Evolutionary conservation across 2,329 filamentous ascomycete genomes (phyloP).

Genomic region (Chaetomiaceae sp.): DNA sequence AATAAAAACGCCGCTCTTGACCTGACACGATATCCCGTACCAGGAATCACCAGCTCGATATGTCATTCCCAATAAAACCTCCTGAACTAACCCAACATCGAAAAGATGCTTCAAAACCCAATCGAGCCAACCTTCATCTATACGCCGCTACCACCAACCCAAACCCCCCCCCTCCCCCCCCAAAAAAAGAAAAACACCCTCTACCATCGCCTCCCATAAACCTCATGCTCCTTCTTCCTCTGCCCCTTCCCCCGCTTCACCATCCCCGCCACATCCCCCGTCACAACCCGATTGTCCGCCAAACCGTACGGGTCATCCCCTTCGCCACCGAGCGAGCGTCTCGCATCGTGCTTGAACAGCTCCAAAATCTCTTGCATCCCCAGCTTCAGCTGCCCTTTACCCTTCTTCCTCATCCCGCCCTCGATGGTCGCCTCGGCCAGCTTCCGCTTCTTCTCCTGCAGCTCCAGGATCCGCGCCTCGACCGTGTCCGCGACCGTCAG

Average conservation of each 20-base stretch:
- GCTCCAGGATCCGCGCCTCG: constrained; percentile 88
- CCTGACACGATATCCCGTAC: too few species aligned
- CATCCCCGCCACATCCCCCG: constrained; percentile 16
- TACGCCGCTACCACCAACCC: neutral
- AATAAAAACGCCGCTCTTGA: too few species aligned
- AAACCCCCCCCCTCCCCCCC: neutral
- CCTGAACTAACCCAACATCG: too few species aligned
- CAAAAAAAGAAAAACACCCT: too few species aligned
- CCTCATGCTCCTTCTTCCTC: constrained; percentile 25
- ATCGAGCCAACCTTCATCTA: neutral
- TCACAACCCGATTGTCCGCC: constrained; percentile 13
- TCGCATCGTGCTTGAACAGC: constrained; percentile 67
- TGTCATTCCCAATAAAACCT: too few species aligned
- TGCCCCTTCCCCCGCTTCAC: neutral
- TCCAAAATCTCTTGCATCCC: constrained; percentile 90
- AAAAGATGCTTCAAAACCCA: too few species aligned
- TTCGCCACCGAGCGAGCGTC: neutral
- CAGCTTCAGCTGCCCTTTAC: constrained; percentile 63
- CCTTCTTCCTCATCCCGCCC: constrained; percentile 65
- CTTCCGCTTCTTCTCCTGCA: constrained; percentile 90
- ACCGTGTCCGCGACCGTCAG: constrained; percentile 83
- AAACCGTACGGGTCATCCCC: neutral
- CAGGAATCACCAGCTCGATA: too few species aligned
- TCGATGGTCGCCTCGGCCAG: constrained; percentile 92
- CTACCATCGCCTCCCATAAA: constrained; percentile 28